Conservation (phyloP, 768 basidiomycete genomes). For the Hygrophoropsis aurantiaca region DNA sequence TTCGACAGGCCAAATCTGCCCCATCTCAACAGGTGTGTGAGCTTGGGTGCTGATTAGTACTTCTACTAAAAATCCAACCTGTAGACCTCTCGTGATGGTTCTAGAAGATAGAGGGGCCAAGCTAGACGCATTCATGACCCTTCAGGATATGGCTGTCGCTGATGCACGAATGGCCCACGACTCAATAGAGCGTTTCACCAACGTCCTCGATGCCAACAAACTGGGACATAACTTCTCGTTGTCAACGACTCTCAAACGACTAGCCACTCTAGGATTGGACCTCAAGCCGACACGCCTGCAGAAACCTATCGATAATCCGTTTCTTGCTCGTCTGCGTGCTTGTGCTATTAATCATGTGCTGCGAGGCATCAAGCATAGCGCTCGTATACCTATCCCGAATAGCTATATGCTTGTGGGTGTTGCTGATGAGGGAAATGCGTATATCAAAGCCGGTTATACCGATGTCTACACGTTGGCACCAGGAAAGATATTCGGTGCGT, state of each 20-base stretch:
- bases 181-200: slow-evolving; percentile 47
- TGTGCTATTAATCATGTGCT: slow-evolving; percentile 65
- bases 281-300: slow-evolving; percentile 36
- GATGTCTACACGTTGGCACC: slow-evolving; percentile 55
- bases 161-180: slow-evolving; percentile 60
- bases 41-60: not conserved
- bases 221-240: slow-evolving; percentile 51
- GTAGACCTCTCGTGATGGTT: slow-evolving; percentile 72
- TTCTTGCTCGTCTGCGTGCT: slow-evolving; percentile 56
- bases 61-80: not conserved
- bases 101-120: slow-evolving; percentile 74
- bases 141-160: slow-evolving; percentile 62
- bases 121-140: slow-evolving; percentile 52
- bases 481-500: slow-evolving; percentile 67
- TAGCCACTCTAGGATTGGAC: slow-evolving; percentile 50
- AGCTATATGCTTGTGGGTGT: slow-evolving; percentile 76
- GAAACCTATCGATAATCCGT: slow-evolving; percentile 49
- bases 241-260: slow-evolving; percentile 46
- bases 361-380: slow-evolving; percentile 72
- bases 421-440: slow-evolving; percentile 78
- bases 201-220: slow-evolving; percentile 48
- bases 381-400: slow-evolving; percentile 68
- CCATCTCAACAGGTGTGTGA: slow-evolving; percentile 69
- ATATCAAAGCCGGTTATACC: slow-evolving; percentile 44
- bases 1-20: slow-evolving; percentile 59